Evolutionary conservation across 495 filamentous ascomycete genomes (phyloP), one percentile per base, ranked within the genome.

Genomic region (Xylaria scruposa): DNA sequence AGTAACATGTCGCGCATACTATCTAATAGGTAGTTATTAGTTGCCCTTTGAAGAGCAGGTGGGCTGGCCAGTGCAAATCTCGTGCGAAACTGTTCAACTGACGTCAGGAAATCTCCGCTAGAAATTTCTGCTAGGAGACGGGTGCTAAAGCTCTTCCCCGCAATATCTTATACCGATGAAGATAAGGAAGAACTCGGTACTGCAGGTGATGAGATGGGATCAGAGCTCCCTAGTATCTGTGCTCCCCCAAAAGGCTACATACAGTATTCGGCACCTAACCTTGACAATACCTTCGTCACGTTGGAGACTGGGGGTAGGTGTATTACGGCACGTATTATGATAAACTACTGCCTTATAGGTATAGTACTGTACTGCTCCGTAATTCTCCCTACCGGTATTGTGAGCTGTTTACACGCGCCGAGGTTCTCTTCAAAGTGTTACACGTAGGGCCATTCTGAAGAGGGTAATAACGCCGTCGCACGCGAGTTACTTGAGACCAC

Each of bases 391-490:
- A n/a, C 58, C 31, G 29, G 26, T 38, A 13, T 38, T 38, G n/a
- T 21, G 33, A 13, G 4, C 15, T 38, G 40, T 29, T 31, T 15
- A 51, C 63, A 53, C 19, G 49, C 65, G 65, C 65, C 65, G 47
- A 56, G 47, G 31, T 24, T 54, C 33, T 56, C 46, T 4, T 42
- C 24, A 13, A 40, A 17, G 61, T 44, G 24, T 33, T 33, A 26
- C 61, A 33, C 13, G 24, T 24, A 67, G 49, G 47, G 65, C 21
- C 65, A 15, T 26, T 36, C 65, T 67, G 49, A 56, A 54, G 26
- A 66, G 49, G 49, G 65, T 31, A 67, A 67, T 67, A 67, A 38
- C 33, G 65, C 65, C 65, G 65, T 24, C 65, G 65, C 49, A 56
- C n/a, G 65, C 65, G 65, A 51, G 47, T 44, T 21, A 60, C 58